Evolutionary conservation across 768 basidiomycete species (phyloP).

Genomic region (Amanita muscaria): DNA sequence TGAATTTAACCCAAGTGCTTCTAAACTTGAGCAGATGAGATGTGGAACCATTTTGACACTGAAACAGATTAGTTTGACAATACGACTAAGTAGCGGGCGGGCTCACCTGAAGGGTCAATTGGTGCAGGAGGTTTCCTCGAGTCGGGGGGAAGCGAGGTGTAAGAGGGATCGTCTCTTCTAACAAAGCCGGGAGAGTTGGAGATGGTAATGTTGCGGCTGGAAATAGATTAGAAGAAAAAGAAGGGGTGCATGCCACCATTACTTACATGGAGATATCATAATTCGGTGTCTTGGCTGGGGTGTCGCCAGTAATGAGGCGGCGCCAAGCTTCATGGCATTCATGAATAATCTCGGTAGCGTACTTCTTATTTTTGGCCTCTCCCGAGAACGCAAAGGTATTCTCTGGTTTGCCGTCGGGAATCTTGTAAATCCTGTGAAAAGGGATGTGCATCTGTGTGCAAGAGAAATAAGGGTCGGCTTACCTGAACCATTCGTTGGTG

Average conservation of each 20-base stretch:
- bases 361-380: conserved; percentile 99
- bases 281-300: conserved; percentile 56
- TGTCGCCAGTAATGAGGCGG: conserved; percentile 77
- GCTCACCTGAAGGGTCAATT: conserved; percentile 83
- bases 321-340: conserved; percentile 99
- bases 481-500: conserved; percentile 99
- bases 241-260: not conserved
- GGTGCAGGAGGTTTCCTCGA: conserved; percentile 80
- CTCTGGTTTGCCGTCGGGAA: conserved; percentile 92
- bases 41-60: conserved; percentile 95
- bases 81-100: not conserved
- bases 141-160: conserved; percentile 63
- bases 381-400: conserved; percentile 99
- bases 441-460: conserved; percentile 2
- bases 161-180: conserved; percentile 49
- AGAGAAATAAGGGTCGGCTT: conserved; percentile 1
- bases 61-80: not conserved
- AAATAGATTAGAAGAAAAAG: conserved; percentile 3
- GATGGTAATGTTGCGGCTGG: conserved; percentile 75
- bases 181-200: conserved; percentile 66
- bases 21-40: conserved; percentile 79
- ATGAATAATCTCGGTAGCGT: conserved; percentile 97
- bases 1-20: not conserved
- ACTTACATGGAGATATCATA: conserved; percentile 85
- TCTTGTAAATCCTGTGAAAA: conserved; percentile 77